Conservation (phyloP, 192 early-diverging fungal genomes). For the Glomus cerebriforme region DNA sequence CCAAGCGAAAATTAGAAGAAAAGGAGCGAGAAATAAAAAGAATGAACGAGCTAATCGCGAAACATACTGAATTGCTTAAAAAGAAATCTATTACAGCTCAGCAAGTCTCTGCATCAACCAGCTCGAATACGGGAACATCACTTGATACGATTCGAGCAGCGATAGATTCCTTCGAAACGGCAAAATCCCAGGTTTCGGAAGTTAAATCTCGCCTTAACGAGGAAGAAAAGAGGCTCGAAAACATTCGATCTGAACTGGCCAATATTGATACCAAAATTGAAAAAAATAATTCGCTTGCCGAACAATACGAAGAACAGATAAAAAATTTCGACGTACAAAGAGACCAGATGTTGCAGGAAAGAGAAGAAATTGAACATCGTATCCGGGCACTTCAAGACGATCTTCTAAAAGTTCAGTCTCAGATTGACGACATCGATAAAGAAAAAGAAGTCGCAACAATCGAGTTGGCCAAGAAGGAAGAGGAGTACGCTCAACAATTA, state of each 20-base stretch:
- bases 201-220: not conserved
- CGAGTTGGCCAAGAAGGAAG: not conserved
- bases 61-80: not conserved
- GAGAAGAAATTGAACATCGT: not conserved
- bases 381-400: not conserved
- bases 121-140: not conserved
- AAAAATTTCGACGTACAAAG: not conserved
- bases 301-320: not conserved
- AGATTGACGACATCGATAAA: not conserved
- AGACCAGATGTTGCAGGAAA: not conserved
- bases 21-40: slow-evolving; percentile 21
- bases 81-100: slow-evolving; percentile 3
- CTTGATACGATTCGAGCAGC: not conserved
- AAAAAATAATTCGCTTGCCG: not conserved
- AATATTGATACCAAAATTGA: not conserved
- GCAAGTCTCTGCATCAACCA: not conserved
- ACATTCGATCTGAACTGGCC: not conserved
- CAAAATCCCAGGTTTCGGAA: not conserved
- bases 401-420: not conserved
- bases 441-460: not conserved
- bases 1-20: slow-evolving; percentile 10
- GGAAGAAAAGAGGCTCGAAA: not conserved
- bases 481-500: not conserved
- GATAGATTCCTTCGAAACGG: not conserved
- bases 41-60: slow-evolving; percentile 25